Evolutionary conservation across 176 grass and related monocot genomes (phyloP), one percentile per base, ranked within the genome.

Genomic region (Triticum turgidum): DNA sequence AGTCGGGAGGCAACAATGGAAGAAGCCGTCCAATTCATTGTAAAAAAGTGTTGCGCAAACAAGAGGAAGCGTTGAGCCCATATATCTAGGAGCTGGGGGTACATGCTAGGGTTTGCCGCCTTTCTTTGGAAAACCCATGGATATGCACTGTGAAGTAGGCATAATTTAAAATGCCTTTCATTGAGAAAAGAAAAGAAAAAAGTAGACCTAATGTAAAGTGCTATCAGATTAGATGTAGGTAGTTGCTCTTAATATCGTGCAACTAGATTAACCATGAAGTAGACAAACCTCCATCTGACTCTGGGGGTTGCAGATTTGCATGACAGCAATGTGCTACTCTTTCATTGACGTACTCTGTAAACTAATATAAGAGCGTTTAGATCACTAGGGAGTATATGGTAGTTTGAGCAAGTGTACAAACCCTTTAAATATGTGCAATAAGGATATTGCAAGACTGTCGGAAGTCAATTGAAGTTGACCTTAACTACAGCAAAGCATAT

Each of bases 391-490:
- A 30, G 29, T 30, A 58, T 58, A 58, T 58, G 52, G 18, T 58
- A 58, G 6, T 20, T 54, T 58, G 17, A 58, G 52, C 18, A 58
- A 58, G 17, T 20, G 2, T 58, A 20, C 52, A 56, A 20, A 56
- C 44, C 39, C 83, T 70, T 47, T 89, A 84, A 69, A 89, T 54
- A 89, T 87, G 87, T 89, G 83, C 61, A 86, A 34, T 78, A 84
- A 91, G 83, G 83, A 76, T 30, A 78, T 94, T 87, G 83, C 52
- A 78, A 47, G 83, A 94, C 44, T 94, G 89, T 71, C 47, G 89
- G 80, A 96, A 90, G 85, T 93, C 91, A 52, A 96, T 91, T 74
- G 82, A 96, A 87, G 93, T 93, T 52, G 94, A 96, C 69, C 89
- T 85, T 62, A 82, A 61, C 65, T 91, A 96, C 75, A 88, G 87